A percentile compares a stretch with the other conserved stretches of the same genome.
These are phyloP conservation scores for Wallacemonas collosoma DNA, from an alignment of 208 protist species.

Conservation along the genomic window DNA sequence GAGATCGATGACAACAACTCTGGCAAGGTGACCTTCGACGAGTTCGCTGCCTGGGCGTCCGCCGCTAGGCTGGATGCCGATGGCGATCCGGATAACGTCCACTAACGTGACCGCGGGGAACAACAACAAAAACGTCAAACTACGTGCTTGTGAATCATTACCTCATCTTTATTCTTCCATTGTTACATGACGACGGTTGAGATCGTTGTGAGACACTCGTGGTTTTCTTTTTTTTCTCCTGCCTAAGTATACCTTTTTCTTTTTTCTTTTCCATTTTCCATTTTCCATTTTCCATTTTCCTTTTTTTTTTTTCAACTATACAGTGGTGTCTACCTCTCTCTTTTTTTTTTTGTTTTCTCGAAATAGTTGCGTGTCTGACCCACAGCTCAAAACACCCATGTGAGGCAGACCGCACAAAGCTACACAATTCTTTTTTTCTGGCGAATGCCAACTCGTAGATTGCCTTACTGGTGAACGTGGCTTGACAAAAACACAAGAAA, in stretches of 20 bases:
- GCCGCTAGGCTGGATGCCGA: constrained; percentile 32
- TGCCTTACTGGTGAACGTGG: too few relatives aligned
- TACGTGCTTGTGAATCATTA: neutral
- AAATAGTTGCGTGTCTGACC: neutral
- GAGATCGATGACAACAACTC: constrained; percentile 69
- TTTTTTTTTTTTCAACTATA: neutral
- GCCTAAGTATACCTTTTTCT: neutral
- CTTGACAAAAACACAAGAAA: too few relatives aligned
- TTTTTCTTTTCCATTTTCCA: neutral
- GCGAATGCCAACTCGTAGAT: too few relatives aligned
- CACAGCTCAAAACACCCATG: too few relatives aligned
- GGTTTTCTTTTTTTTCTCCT: neutral
- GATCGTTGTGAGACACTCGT: neutral
- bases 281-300: neutral
- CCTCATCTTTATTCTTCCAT: neutral
- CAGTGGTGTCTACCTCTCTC: neutral
- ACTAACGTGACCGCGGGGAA: neutral
- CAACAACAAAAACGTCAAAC: too few relatives aligned
- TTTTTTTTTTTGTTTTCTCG: neutral
- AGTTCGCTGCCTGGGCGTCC: constrained; percentile 73
- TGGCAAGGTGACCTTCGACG: constrained; percentile 79
- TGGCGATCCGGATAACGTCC: constrained; percentile 34
- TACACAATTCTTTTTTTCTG: too few relatives aligned
- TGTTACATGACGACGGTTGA: too few relatives aligned
- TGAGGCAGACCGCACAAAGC: too few relatives aligned